Conservation (phyloP, 2,329 filamentous ascomycete genomes). For the Xylaria hypoxylon region DNA sequence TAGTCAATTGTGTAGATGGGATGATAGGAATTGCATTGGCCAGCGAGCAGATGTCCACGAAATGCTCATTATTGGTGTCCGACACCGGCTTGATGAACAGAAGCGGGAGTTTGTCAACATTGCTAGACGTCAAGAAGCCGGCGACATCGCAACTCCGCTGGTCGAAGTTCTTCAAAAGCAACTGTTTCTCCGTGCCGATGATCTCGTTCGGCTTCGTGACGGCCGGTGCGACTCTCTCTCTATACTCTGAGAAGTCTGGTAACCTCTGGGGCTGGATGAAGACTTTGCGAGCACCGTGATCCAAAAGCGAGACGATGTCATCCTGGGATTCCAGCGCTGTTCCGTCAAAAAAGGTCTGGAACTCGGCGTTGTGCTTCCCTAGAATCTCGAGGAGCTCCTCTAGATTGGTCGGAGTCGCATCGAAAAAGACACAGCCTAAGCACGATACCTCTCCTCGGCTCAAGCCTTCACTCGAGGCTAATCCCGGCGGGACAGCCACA, state of each 20-base stretch:
- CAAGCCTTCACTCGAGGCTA: slow-evolving; percentile 64
- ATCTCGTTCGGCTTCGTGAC: slow-evolving; percentile 59
- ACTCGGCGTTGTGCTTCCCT: slow-evolving; percentile 61
- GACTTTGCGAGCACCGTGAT: slow-evolving; percentile 85
- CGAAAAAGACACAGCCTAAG: slow-evolving; percentile 69
- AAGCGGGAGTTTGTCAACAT: slow-evolving; percentile 59
- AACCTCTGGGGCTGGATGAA: slow-evolving; percentile 82
- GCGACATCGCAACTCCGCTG: slow-evolving; percentile 55
- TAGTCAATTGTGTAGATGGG: slow-evolving; percentile 76
- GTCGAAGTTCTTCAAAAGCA: slow-evolving; percentile 67
- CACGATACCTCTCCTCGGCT: slow-evolving; percentile 68
- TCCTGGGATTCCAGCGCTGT: slow-evolving; percentile 74
- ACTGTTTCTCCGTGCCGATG: slow-evolving; percentile 61
- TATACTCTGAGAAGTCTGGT: slow-evolving; percentile 66
- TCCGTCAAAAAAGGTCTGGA: slow-evolving; percentile 80
- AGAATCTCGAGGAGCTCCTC: slow-evolving; percentile 62
- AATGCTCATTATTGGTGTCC: slow-evolving; percentile 58
- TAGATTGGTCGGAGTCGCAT: slow-evolving; percentile 57
- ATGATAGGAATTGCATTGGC: slow-evolving; percentile 77
- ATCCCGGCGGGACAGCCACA: slow-evolving; percentile 63
- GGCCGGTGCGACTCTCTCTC: slow-evolving; percentile 66
- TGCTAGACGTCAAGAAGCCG: slow-evolving; percentile 59
- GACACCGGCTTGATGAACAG: slow-evolving; percentile 65
- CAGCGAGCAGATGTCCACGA: slow-evolving; percentile 62
- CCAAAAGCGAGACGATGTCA: slow-evolving; percentile 82